Base-by-base conservation (phyloP, 352 stramenopile genomes). In the Phytophthora vignae region DNA sequence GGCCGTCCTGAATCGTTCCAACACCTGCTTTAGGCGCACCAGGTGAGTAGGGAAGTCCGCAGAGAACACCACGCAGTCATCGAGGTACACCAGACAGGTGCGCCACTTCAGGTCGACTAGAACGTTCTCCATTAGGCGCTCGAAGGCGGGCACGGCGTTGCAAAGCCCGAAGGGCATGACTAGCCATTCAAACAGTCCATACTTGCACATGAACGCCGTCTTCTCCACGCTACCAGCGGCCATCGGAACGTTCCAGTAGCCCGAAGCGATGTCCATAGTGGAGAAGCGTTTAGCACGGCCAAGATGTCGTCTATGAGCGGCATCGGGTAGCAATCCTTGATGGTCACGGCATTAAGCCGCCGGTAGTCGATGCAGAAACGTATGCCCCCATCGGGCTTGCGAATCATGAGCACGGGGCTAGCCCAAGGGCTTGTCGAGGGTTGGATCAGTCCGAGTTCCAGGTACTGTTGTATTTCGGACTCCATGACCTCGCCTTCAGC, bases 361-460 rank as follows among this genome's bases (percentile, higher is more conserved):
- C 55, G 21, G 12, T 71, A 71, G 25, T 71, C 64, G 21, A 71
- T 71, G 11, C 64, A 65, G n/a, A 71, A 65, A 0, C 48, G 64
- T n/a, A 70, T 60, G 0, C 63, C 63, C 14, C 48, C 63, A 21
- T 49, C 15, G 12, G 40, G 40, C 8, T 49, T 49, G 12, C 40
- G 40, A 0, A 49, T 49, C 40, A 65, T 64, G 0, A 71, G 11
- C 8, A 46, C 58, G 9, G 42, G 49, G 25, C 60, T 67, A 2
- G 60, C 49, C 60, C 21, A 67, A 1, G 60, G 49, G 9, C 60
- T 67, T 1, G 4, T 40, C 0, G 60, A 67, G 0, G 48, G 60
- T 11, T 22, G 59, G 10, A 66, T 58, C 8, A 58, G 10, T 6
- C 59, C 48, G 11, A 65, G 48, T 27, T 57, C 31, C 11, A 57